Percentiles rank a stretch among this genome's conserved stretches.
Conservation (phyloP, 805 yeast species). For the Lipomyces lipofer region DNA sequence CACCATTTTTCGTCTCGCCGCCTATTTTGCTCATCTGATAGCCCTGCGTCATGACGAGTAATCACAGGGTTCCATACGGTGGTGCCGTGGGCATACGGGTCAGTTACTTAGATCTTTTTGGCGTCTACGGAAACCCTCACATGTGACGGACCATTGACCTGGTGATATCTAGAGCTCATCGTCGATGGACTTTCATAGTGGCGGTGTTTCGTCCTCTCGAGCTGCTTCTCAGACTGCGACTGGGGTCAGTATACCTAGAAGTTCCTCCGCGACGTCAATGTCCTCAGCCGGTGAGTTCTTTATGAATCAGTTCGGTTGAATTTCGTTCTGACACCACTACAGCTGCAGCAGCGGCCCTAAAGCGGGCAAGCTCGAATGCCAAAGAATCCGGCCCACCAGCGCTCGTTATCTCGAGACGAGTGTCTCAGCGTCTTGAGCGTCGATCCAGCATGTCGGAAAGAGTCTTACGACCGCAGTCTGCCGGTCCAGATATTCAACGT, state of each 20-base stretch:
- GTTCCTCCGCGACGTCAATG: conserved; percentile 16
- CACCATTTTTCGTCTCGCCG: no score
- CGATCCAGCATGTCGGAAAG: conserved; percentile 26
- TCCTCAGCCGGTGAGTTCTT: conserved; percentile 27
- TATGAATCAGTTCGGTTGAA: neutral
- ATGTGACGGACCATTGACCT: neutral
- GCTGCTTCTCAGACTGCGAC: conserved; percentile 22
- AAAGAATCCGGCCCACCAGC: conserved; percentile 8
- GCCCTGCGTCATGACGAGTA: neutral
- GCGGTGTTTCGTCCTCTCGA: neutral
- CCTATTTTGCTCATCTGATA: no score
- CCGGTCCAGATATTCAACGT: neutral
- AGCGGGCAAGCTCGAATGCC: conserved; percentile 12
- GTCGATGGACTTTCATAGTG: conserved; percentile 19
- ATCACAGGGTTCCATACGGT: conserved; percentile 12
- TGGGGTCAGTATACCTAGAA: conserved; percentile 14
- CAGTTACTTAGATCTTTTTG: neutral
- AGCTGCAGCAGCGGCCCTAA: conserved; percentile 30
- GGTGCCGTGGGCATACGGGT: conserved; percentile 16
- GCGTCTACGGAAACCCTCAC: neutral
- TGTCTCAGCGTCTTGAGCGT: conserved; percentile 10
- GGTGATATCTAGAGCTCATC: conserved; percentile 17
- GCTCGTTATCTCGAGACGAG: conserved; percentile 14
- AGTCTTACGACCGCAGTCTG: conserved; percentile 12
- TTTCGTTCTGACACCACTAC: neutral